A percentile compares a stretch with the other conserved stretches of the same genome.
Evolutionary conservation across 1,139 yeast genomes (phyloP).

Genomic region (Suhomyces chickasaworum): DNA sequence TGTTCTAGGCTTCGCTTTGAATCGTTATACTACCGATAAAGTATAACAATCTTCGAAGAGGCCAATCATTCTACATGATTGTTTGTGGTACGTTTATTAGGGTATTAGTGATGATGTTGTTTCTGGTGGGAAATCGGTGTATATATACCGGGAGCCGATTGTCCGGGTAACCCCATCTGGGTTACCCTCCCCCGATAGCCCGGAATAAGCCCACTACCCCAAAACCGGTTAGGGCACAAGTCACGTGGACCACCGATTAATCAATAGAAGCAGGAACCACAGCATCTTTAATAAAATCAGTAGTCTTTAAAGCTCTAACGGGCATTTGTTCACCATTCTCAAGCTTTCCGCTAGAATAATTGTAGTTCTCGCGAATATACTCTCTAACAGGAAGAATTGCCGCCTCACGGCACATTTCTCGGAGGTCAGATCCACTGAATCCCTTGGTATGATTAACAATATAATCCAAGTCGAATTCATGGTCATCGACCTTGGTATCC

Average conservation of each 20-base stretch:
- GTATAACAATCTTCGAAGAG: constrained; percentile 70
- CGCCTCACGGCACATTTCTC: constrained; percentile 91
- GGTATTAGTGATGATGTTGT: constrained; percentile 4
- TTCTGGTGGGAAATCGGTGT: background rate
- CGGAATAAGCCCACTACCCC: too few species aligned
- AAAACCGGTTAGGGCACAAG: constrained; percentile 5
- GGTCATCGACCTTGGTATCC: constrained; percentile 60
- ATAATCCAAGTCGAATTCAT: constrained; percentile 59
- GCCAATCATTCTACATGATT: constrained; percentile 32
- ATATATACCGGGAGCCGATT: constrained; percentile 1
- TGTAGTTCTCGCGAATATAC: constrained; percentile 57
- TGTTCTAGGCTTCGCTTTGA: constrained; percentile 71
- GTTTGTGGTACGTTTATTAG: constrained; percentile 7
- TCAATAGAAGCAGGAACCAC: constrained; percentile 40
- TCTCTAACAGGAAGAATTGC: constrained; percentile 89
- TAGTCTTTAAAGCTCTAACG: constrained; percentile 48
- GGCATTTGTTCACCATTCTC: constrained; percentile 30
- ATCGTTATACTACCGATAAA: constrained; percentile 57
- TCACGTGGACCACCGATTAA: constrained; percentile 17
- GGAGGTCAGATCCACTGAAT: constrained; percentile 86
- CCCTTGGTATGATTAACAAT: constrained; percentile 72
- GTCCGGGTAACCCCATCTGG: constrained; percentile 13
- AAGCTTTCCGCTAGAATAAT: constrained; percentile 48
- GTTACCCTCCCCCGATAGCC: too few species aligned
- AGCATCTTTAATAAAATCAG: constrained; percentile 43